Evolutionary conservation across 75 land plant species (phyloP), one percentile per base, ranked within the genome.

Genomic region (Cunninghamia lanceolata): DNA sequence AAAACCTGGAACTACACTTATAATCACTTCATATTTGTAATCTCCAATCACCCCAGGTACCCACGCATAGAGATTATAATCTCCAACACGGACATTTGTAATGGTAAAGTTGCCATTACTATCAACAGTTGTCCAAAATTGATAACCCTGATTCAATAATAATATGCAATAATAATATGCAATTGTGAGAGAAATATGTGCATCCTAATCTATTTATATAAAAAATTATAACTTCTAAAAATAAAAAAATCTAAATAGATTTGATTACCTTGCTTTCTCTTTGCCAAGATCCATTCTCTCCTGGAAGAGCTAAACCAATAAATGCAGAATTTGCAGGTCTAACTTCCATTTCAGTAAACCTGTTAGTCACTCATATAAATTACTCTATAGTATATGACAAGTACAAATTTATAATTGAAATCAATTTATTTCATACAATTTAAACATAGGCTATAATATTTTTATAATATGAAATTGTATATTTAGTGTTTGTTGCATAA

Each of bases 31-130:
- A 86, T 86, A 84, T 83, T 86, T 91, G 89, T 94, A 96, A 82
- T 96, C 98, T 77, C 98, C 98, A 79, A 96, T 88, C 46, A 90
- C 84, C 14, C 96, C 95, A 83, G 98, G 96, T 8, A 96, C 93
- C 90, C 90, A 95, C 11, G 93, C 98, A 88, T 90, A 96, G 0
- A 96, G 92, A 82, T 91, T 93, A 40, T 96, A 96, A 40, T 88
- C 68, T 14, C 98, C 96, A 53, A 89, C 45, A 25, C 92, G 89
- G 9, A 96, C 78, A 80, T 86, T 78, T 17, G 80, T 71, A 19
- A 96, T 96, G 54, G 34, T 85, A 88, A 96, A 96, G 71, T 28
- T 25, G 19, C 98, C 98, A 75, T 91, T 46, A 28, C 28, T 43
- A 85, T 94, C 92, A 14, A 93, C 83, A 86, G 66, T 86, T 9